These are phyloP conservation scores for Penicillium sp. DNA, from an alignment of 2,329 filamentous ascomycete genomes.

Conservation along the genomic window DNA sequence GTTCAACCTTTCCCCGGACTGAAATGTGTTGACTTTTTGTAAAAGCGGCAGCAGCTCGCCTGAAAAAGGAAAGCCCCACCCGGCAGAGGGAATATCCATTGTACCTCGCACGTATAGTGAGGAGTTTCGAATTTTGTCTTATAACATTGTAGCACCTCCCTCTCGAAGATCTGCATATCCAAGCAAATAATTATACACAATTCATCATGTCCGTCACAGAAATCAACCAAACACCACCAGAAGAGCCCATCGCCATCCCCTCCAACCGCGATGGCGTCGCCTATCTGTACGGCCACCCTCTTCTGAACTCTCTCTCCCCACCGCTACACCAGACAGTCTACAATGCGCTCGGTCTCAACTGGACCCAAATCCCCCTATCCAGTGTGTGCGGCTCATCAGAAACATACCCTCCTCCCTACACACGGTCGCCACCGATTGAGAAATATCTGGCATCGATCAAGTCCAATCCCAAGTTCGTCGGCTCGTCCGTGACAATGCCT, in stretches of 20 bases:
- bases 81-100: not conserved
- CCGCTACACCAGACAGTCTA: slow-evolving; percentile 56
- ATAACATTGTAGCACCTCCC: not conserved
- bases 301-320: slow-evolving; percentile 57
- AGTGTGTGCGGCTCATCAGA: slow-evolving; percentile 30
- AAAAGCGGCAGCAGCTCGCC: not conserved
- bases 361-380: slow-evolving; percentile 51
- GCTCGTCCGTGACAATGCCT: slow-evolving; percentile 77
- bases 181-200: not conserved
- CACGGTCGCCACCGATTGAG: slow-evolving; percentile 35
- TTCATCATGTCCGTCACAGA: slow-evolving; percentile 25
- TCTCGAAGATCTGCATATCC: not conserved
- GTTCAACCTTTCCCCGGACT: not conserved
- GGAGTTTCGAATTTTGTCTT: not conserved
- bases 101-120: not conserved
- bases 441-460: slow-evolving; percentile 37
- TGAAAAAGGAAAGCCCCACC: not conserved
- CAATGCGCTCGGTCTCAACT: slow-evolving; percentile 50
- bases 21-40: too few relatives aligned
- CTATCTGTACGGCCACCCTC: slow-evolving; percentile 57
- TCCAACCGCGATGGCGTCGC: slow-evolving; percentile 48
- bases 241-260: slow-evolving; percentile 35
- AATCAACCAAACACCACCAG: slow-evolving; percentile 16
- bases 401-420: slow-evolving; percentile 37
- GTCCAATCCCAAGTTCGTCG: slow-evolving; percentile 48